Conservation (phyloP, 2,329 filamentous ascomycete species). For the Stromatinia cepivora region DNA sequence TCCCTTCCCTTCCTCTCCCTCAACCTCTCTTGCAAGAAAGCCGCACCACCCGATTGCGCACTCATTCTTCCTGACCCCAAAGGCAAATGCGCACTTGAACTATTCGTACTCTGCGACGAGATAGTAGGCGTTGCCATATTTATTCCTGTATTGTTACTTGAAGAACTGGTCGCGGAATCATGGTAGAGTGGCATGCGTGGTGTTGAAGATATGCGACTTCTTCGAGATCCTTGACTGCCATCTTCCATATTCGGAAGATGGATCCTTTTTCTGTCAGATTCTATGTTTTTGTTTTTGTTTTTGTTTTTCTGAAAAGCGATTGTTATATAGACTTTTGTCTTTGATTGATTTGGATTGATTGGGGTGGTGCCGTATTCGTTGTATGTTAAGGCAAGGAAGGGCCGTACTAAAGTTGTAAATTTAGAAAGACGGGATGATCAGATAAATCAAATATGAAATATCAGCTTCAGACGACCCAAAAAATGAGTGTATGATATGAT, state of each 20-base stretch:
- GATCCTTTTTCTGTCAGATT: not conserved
- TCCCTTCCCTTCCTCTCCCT: constrained; percentile 41
- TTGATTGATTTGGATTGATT: not conserved
- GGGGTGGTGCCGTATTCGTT: not conserved
- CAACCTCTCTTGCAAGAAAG: constrained; percentile 41
- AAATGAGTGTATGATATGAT: constrained; percentile 14
- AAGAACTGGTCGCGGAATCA: constrained; percentile 30
- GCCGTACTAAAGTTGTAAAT: not conserved
- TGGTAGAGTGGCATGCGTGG: constrained; percentile 22
- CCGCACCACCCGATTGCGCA: constrained; percentile 29
- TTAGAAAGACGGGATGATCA: not conserved
- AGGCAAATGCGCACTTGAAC: constrained; percentile 27
- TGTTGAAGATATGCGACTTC: constrained; percentile 25
- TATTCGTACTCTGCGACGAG: constrained; percentile 24
- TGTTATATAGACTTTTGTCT: not conserved
- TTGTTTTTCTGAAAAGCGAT: not conserved
- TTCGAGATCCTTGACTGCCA: constrained; percentile 20
- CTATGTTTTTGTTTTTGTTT: not conserved
- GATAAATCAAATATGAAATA: not conserved
- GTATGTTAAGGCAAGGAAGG: constrained; percentile 3
- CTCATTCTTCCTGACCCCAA: constrained; percentile 24
- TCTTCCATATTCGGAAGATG: constrained; percentile 22
- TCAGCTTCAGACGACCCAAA: not conserved
- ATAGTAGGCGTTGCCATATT: constrained; percentile 28
- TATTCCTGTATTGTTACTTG: constrained; percentile 33